A percentile compares a stretch with the other conserved stretches of the same genome.
Evolutionary conservation across 352 stramenopile species (phyloP).

Genomic region (Globisporangium acanthophoron): DNA sequence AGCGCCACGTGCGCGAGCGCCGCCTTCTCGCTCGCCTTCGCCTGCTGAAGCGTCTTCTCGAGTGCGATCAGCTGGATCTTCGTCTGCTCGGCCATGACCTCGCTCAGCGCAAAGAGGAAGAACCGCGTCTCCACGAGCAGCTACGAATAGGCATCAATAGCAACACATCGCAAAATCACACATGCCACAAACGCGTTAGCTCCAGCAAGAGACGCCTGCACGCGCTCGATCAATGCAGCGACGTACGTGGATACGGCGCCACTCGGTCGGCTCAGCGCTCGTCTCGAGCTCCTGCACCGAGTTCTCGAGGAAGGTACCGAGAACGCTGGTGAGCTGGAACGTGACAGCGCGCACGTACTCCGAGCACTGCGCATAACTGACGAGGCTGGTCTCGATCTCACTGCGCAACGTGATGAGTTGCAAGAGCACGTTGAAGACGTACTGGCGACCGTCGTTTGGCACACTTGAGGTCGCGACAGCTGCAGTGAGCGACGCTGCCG

Average conservation of each 20-base stretch:
- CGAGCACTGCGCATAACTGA: slow-evolving; percentile 42
- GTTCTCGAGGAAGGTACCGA: slow-evolving; percentile 39
- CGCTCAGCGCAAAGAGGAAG: slow-evolving; percentile 49
- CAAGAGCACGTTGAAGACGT: slow-evolving; percentile 77
- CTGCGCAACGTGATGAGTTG: slow-evolving; percentile 70
- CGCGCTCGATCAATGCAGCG: background rate
- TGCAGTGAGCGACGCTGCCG: slow-evolving; percentile 16
- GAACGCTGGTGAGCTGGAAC: slow-evolving; percentile 41
- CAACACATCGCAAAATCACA: slow-evolving; percentile 2
- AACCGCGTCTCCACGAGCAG: slow-evolving; percentile 74
- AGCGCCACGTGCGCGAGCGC: slow-evolving; percentile 38
- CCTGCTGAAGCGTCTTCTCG: slow-evolving; percentile 41
- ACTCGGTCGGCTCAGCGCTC: slow-evolving; percentile 23
- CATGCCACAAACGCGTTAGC: background rate
- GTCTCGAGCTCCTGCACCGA: slow-evolving; percentile 25
- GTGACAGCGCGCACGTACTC: slow-evolving; percentile 51
- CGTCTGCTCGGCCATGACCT: slow-evolving; percentile 43
- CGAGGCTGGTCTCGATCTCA: slow-evolving; percentile 66
- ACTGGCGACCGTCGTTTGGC: slow-evolving; percentile 58
- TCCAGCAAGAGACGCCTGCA: no score
- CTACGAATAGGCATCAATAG: slow-evolving; percentile 11
- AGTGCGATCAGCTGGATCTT: slow-evolving; percentile 44
- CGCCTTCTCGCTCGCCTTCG: slow-evolving; percentile 29
- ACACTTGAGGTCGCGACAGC: slow-evolving; percentile 11
- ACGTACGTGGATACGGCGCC: slow-evolving; percentile 63